Percentiles rank a stretch among this genome's conserved stretches.
phyloP scores from a whole-genome alignment of 2,329 filamentous ascomycete species.

The Penicillium sp. region DNA sequence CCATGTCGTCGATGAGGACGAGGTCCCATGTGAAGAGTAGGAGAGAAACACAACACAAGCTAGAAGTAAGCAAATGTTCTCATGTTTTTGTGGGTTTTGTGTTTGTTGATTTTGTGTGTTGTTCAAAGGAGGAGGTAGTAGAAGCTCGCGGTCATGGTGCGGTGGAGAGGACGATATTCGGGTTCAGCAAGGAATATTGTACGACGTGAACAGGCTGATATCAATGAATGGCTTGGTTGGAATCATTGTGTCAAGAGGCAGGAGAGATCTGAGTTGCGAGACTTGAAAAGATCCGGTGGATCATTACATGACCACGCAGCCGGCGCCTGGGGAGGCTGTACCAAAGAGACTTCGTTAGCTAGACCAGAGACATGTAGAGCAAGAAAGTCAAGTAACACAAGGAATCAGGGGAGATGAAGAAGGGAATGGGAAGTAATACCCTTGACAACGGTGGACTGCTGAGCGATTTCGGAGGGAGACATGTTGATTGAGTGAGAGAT shows the following conservation, averaged over 20 bases:
- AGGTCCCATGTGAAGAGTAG: neutral
- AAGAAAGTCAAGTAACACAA: neutral
- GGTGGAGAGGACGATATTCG: neutral
- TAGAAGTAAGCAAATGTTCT: neutral
- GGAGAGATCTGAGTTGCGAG: constrained; percentile 5
- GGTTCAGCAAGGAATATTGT: neutral
- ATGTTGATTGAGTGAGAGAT: constrained; percentile 27
- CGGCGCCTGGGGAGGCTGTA: constrained; percentile 32
- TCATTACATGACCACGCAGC: constrained; percentile 38
- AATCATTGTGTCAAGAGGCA: neutral
- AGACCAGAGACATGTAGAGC: neutral
- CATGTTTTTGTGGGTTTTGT: neutral
- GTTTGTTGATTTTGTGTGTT: neutral
- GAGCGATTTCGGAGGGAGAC: constrained; percentile 30
- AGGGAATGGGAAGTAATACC: constrained; percentile 23
- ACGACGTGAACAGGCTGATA: neutral
- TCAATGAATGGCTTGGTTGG: neutral
- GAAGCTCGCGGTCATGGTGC: neutral
- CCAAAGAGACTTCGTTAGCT: neutral
- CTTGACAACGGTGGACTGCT: constrained; percentile 30
- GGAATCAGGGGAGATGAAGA: neutral
- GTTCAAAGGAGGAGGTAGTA: neutral
- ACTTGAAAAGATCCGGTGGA: neutral
- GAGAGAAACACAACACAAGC: neutral
- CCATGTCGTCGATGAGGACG: neutral